Conservation (phyloP, 1,139 yeast genomes). For the Saccharomycopsis phalli region DNA sequence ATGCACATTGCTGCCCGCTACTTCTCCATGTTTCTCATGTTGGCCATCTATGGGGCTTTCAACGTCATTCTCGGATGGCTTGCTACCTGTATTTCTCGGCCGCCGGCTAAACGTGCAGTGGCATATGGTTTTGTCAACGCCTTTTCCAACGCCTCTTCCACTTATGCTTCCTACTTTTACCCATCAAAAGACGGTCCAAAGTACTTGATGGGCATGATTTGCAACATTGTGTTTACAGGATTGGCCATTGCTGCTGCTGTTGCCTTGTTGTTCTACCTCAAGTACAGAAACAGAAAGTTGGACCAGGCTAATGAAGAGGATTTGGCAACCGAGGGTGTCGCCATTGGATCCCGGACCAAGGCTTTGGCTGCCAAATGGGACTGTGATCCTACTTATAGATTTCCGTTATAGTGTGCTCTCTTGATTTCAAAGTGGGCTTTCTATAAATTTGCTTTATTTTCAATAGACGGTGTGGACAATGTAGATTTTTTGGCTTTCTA, state of each 20-base stretch:
- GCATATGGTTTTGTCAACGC: slow-evolving; percentile 18
- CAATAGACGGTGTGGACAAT: background rate
- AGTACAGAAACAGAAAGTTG: slow-evolving; percentile 16
- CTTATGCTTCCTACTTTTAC: slow-evolving; percentile 18
- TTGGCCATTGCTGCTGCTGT: slow-evolving; percentile 9
- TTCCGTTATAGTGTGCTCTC: slow-evolving; percentile 2
- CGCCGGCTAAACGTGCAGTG: slow-evolving; percentile 17
- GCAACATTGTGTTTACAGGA: slow-evolving; percentile 13
- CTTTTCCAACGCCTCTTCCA: slow-evolving; percentile 13
- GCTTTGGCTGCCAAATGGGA: slow-evolving; percentile 15
- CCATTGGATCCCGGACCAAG: slow-evolving; percentile 12
- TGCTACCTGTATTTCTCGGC: slow-evolving; percentile 37
- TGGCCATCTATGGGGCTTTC: slow-evolving; percentile 49
- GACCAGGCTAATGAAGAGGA: slow-evolving; percentile 17
- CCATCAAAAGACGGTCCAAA: slow-evolving; percentile 10
- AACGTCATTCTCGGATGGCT: slow-evolving; percentile 49
- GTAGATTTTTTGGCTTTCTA: background rate
- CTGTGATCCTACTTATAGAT: slow-evolving; percentile 18
- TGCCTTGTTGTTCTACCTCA: slow-evolving; percentile 5
- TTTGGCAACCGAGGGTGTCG: slow-evolving; percentile 17
- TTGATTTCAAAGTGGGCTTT: background rate
- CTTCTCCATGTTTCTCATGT: slow-evolving; percentile 54
- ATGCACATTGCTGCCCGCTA: slow-evolving; percentile 51
- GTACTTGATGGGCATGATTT: slow-evolving; percentile 14
- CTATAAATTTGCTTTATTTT: background rate